These are phyloP conservation scores for Erigeron philadelphicus DNA, from an alignment of 140 eudicot genomes.

Conservation along the genomic window DNA sequence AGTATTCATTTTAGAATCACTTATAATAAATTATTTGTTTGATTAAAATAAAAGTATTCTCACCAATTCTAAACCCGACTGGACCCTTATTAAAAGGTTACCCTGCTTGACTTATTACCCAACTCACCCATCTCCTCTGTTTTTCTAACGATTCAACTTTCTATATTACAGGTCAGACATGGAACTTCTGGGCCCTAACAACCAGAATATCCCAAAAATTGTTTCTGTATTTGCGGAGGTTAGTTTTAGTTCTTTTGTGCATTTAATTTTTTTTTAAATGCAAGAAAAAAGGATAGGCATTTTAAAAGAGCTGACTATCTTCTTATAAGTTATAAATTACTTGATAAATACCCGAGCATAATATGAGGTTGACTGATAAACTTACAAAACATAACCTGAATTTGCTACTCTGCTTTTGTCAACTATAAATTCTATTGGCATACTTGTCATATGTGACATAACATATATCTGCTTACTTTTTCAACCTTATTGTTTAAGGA, in stretches of 20 bases:
- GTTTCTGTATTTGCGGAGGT: slow-evolving; percentile 97
- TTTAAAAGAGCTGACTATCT: slow-evolving; percentile 16
- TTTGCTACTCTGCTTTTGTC: slow-evolving; percentile 18
- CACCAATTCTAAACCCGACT: too few relatives aligned
- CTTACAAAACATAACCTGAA: not conserved
- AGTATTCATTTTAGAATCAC: too few relatives aligned
- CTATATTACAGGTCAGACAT: slow-evolving; percentile 64
- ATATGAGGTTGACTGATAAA: slow-evolving; percentile 14
- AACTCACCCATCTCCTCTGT: not conserved
- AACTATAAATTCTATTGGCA: slow-evolving; percentile 24
- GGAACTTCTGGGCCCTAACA: slow-evolving; percentile 85
- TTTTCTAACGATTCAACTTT: not conserved
- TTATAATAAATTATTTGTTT: too few relatives aligned
- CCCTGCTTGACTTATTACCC: too few relatives aligned
- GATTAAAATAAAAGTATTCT: too few relatives aligned
- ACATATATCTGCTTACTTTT: slow-evolving; percentile 22
- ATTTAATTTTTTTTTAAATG: not conserved
- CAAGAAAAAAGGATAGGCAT: slow-evolving; percentile 1
- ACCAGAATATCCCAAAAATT: slow-evolving; percentile 79
- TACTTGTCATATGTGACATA: slow-evolving; percentile 3
- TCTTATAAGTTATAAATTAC: not conserved
- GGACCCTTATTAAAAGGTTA: too few relatives aligned
- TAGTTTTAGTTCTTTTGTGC: slow-evolving; percentile 26
- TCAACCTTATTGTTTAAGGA: not conserved
- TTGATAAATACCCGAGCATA: not conserved